Evolutionary conservation across 768 basidiomycete genomes (phyloP).

Genomic region (Hirschioporus abietinus): DNA sequence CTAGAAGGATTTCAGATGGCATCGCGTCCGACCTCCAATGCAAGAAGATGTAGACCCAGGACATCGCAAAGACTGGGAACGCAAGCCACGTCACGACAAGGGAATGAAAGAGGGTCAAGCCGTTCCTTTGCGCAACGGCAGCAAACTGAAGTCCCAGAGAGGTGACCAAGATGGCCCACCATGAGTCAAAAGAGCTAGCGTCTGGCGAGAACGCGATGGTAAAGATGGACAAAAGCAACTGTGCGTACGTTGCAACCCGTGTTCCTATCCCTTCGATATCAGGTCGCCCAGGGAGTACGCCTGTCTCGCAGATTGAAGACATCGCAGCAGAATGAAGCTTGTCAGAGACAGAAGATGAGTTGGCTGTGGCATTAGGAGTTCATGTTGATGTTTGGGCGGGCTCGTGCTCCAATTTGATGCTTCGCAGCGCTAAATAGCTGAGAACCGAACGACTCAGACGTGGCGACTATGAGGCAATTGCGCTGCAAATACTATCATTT

Average conservation of each 20-base stretch:
- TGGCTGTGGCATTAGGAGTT: neutral
- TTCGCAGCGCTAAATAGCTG: neutral
- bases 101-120: neutral
- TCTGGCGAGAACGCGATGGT: neutral
- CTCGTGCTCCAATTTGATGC: neutral
- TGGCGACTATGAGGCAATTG: neutral
- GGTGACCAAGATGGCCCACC: neutral
- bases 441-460: neutral
- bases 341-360: neutral
- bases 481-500: neutral
- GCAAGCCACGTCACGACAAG: neutral
- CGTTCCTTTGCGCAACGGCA: neutral
- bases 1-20: neutral
- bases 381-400: neutral
- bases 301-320: neutral
- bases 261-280: neutral
- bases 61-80: neutral
- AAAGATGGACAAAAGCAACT: neutral
- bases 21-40: neutral
- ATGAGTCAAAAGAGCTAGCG: neutral
- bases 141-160: neutral
- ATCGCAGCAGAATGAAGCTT: neutral
- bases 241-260: neutral
- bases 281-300: neutral
- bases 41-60: neutral